A percentile compares a stretch with the other conserved stretches of the same genome.
Conservation (phyloP, 2,329 filamentous ascomycete species). For the Phaeosphaeria sp. region DNA sequence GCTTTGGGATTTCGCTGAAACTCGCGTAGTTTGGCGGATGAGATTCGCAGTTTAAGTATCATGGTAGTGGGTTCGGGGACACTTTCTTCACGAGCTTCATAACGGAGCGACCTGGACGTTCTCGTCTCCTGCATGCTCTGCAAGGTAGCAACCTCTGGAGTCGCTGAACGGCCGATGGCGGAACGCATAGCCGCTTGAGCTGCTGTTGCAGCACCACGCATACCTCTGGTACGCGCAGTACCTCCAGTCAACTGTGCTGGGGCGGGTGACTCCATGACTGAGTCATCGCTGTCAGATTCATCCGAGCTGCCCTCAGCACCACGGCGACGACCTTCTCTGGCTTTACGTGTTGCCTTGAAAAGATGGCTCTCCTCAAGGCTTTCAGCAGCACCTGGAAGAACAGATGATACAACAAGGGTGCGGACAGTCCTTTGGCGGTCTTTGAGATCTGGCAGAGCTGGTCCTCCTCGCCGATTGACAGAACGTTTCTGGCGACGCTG, state of each 20-base stretch:
- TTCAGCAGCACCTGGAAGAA: slow-evolving; percentile 84
- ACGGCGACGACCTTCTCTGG: slow-evolving; percentile 61
- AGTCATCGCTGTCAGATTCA: slow-evolving; percentile 91
- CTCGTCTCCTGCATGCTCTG: slow-evolving; percentile 72
- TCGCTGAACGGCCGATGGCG: slow-evolving; percentile 80
- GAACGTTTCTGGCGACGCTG: slow-evolving; percentile 94
- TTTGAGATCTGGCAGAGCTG: slow-evolving; percentile 92
- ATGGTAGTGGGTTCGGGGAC: slow-evolving; percentile 68
- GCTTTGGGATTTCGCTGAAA: slow-evolving; percentile 64
- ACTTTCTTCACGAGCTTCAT: slow-evolving; percentile 79
- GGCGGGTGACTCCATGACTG: slow-evolving; percentile 83
- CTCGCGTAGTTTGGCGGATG: slow-evolving; percentile 73
- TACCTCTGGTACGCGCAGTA: slow-evolving; percentile 83
- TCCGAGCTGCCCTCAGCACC: slow-evolving; percentile 79
- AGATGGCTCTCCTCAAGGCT: slow-evolving; percentile 84
- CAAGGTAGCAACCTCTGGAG: slow-evolving; percentile 74
- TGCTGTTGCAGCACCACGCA: slow-evolving; percentile 85
- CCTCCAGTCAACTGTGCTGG: slow-evolving; percentile 71
- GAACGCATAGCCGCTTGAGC: slow-evolving; percentile 86
- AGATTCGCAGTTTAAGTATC: slow-evolving; percentile 77
- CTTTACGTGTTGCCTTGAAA: slow-evolving; percentile 68
- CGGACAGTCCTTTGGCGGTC: slow-evolving; percentile 92
- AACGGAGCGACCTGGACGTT: slow-evolving; percentile 65
- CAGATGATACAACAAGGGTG: slow-evolving; percentile 89
- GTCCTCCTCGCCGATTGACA: slow-evolving; percentile 90